phyloP scores from a whole-genome alignment of 2,329 filamentous ascomycete genomes.

The Thelonectria olida region DNA sequence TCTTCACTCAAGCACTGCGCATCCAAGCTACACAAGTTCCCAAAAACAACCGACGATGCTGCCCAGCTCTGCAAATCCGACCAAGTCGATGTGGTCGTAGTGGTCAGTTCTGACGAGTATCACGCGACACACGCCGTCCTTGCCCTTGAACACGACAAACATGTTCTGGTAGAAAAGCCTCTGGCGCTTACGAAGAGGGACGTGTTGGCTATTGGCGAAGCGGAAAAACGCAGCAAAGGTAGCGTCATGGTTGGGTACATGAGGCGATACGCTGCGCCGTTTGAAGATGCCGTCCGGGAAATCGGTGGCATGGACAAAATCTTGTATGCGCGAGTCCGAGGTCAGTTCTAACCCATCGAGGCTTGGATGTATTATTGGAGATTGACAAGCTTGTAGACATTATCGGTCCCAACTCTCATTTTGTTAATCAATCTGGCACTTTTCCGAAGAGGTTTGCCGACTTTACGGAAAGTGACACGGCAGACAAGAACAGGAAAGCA shows the following conservation, averaged over 20 bases:
- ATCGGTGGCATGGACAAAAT: slow-evolving; percentile 59
- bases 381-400: background rate
- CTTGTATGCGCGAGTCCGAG: slow-evolving; percentile 59
- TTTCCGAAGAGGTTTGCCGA: slow-evolving; percentile 50
- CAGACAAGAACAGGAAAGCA: background rate
- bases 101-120: slow-evolving; percentile 61
- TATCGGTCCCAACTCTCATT: background rate
- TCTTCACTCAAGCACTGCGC: slow-evolving; percentile 37
- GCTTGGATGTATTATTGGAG: background rate
- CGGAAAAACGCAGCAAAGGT: slow-evolving; percentile 52
- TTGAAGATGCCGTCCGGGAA: slow-evolving; percentile 60
- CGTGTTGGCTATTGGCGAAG: slow-evolving; percentile 56
- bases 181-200: slow-evolving; percentile 59
- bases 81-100: slow-evolving; percentile 60
- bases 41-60: slow-evolving; percentile 45
- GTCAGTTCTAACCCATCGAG: slow-evolving; percentile 56
- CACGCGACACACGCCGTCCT: slow-evolving; percentile 60
- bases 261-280: slow-evolving; percentile 64
- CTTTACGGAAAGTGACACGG: background rate
- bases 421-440: slow-evolving; percentile 48
- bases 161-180: slow-evolving; percentile 69
- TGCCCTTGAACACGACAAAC: slow-evolving; percentile 61
- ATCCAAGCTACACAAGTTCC: slow-evolving; percentile 43
- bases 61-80: slow-evolving; percentile 27
- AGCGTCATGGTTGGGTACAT: slow-evolving; percentile 68